A percentile compares a stretch with the other conserved stretches of the same genome.
Conservation (phyloP, 768 basidiomycete genomes). For the Mycena venus region DNA sequence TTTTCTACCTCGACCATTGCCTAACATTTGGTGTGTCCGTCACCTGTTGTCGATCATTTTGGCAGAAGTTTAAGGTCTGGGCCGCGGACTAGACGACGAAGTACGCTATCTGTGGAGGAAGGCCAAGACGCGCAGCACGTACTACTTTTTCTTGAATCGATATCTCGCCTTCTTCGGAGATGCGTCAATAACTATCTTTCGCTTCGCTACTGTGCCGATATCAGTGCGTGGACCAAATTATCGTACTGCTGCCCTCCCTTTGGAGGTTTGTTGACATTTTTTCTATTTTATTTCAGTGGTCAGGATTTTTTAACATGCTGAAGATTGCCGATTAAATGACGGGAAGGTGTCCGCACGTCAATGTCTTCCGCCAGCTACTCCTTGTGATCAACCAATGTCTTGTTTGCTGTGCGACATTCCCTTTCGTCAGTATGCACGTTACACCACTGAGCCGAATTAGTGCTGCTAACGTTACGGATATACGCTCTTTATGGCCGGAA, state of each 20-base stretch:
- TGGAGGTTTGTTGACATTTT: background rate
- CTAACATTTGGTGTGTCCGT: conserved; percentile 12
- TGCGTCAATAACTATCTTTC: conserved; percentile 5
- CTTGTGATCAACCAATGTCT: conserved; percentile 21
- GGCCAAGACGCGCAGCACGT: conserved; percentile 17
- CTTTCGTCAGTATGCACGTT: background rate
- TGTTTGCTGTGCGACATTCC: background rate
- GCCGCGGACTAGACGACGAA: conserved; percentile 15
- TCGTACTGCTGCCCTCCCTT: background rate
- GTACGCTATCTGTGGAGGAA: conserved; percentile 11
- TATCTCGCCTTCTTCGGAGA: conserved; percentile 26
- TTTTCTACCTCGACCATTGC: conserved; percentile 23
- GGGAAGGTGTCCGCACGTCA: conserved; percentile 9
- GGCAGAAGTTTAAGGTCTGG: background rate
- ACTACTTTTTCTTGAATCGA: conserved; percentile 24
- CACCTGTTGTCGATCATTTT: background rate
- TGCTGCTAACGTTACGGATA: conserved; percentile 16
- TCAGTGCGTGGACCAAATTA: conserved; percentile 10
- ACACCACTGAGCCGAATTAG: background rate
- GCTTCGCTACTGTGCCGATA: conserved; percentile 6
- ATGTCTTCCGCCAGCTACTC: conserved; percentile 24
- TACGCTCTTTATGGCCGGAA: conserved; percentile 21
- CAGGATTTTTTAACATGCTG: background rate
- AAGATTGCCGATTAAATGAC: background rate
- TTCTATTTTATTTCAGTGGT: background rate